Base-by-base conservation (phyloP, 345 rosid species). In the Turritis glabra region DNA sequence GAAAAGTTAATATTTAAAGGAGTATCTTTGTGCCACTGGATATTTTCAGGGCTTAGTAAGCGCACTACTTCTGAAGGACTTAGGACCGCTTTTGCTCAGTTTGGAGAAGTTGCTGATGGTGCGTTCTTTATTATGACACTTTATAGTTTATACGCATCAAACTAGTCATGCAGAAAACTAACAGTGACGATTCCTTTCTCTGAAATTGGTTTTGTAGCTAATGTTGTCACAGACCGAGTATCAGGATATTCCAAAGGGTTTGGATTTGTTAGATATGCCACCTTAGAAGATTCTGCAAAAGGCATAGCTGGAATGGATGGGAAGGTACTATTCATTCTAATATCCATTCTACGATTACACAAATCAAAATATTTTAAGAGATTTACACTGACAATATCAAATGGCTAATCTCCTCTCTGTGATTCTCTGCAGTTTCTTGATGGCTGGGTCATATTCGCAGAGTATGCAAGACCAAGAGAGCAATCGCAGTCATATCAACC, bases 221-320 rank as follows among this genome's bases (percentile, higher is more conserved):
- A 81, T 76, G 94, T 95, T 37, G 97, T 92, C 68, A 81, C 88
- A 33, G 98, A 92, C 67, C 80, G 93, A 41, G 86, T 67, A 46
- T 87, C 98, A 8, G 97, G 96, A 65, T 88, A 82, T 81, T 92
- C 98, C 1, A 92, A 88, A 82, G 99, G 99, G 11, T 95, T 85
- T 83, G 98, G 98, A 57, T 95, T 95, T 81, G 96, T 95, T 47
- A 86, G 82, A 69, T 92, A 92, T 77, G 80, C 85, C 51, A 86
- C 84, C 25, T 37, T 90, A 56, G 94, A 92, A 62, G 96, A 89
- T 72, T 96, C 99, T 80, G 86, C 85, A 5, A 89, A 89, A 80
- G 99, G 94, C 46, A 85, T 84, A 19, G 84, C 87, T 65, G 97
- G 90, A 61, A 90, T 95, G 97, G 89, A 92, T 84, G 99, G 98